A percentile compares a stretch with the other conserved stretches of the same genome.
These are phyloP conservation scores for Anthracocystis walkeri DNA, from an alignment of 1,284 basidiomycete genomes.

Conservation along the genomic window DNA sequence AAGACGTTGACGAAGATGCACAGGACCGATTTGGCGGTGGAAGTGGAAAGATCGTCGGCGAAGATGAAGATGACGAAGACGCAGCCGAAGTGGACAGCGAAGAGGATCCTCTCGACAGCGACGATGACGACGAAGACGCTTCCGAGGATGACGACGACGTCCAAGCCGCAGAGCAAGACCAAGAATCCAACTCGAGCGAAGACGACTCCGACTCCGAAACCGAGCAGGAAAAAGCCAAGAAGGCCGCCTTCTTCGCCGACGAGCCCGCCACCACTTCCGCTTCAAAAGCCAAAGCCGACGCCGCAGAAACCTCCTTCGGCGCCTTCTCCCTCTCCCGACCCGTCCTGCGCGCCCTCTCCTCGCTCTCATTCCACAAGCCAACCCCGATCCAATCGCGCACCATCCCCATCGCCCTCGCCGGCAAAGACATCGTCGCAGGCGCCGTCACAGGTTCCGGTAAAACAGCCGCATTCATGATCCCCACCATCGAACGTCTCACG, in stretches of 20 bases:
- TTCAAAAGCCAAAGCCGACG: constrained; percentile 17
- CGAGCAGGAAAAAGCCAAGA: constrained; percentile 60
- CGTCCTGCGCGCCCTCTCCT: constrained; percentile 84
- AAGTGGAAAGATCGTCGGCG: constrained; percentile 56
- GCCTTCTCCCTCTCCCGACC: constrained; percentile 90
- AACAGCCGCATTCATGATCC: constrained; percentile 98
- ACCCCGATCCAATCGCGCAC: constrained; percentile 98
- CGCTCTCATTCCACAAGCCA: constrained; percentile 83
- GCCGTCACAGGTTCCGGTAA: constrained; percentile 96
- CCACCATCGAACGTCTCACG: constrained; percentile 94
- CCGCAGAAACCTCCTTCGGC: constrained; percentile 75
- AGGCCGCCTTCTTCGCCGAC: constrained; percentile 66
- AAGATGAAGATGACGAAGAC: constrained; percentile 60
- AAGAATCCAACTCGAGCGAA: constrained; percentile 34
- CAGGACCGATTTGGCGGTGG: constrained; percentile 61
- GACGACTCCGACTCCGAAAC: constrained; percentile 55
- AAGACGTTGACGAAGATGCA: constrained; percentile 74
- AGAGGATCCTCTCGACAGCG: constrained; percentile 40
- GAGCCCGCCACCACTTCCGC: constrained; percentile 33
- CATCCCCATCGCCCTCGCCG: constrained; percentile 96
- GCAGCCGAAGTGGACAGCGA: constrained; percentile 66
- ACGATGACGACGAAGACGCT: constrained; percentile 14
- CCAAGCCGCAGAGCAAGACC: constrained; percentile 30
- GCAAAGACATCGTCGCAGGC: constrained; percentile 95
- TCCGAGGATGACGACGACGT: constrained; percentile 63